Evolutionary conservation across 257 asterid genomes (phyloP), one percentile per base, ranked within the genome.

Genomic region (Nemophila menziesii): DNA sequence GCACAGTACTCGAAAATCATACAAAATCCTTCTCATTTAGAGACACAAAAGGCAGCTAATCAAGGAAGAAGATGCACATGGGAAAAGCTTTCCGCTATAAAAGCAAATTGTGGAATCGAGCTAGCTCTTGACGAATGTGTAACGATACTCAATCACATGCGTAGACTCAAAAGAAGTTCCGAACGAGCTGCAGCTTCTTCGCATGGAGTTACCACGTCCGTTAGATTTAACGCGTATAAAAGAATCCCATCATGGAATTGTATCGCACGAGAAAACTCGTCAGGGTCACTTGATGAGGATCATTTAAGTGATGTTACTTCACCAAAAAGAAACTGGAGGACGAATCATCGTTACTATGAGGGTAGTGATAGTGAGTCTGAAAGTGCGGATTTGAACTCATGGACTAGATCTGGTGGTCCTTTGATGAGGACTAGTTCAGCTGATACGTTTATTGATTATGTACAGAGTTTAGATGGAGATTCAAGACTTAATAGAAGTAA

Each of bases 351-450:
- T 39, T 1, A 54, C 0, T 68, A 60, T 9, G 94, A 75, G 5
- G 86, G 82, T 14, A 75, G 87, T 23, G 92, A 78, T 44, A 70
- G 92, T 33, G 94, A 82, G 46, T 54, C 94, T 0, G 94, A 82
- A 59, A 64, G 57, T 16, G 69, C 51, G 1, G 94, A 78, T 39
- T 66, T 58, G 22, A 64, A 33, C 39, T 68, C 87, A 1, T 82
- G 94, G 94, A 82, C 94, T 0, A 72, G 87, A 49, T 65, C 81
- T 0, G 94, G 94, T 4, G 94, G 94, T 15, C 94, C 92, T 13
- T 43, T 82, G 57, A 82, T 82, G 94, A 71, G 94, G 68, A 82
- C 94, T 0, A 73, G 83, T 13, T 82, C 94, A 0, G 77, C 94
- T 0, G 87, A 82, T 46, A 57, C 56, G 24, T 78, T 78, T 37